Base-by-base conservation (phyloP, 768 basidiomycete species). In the Rhodosporidiobolus odoratus region DNA sequence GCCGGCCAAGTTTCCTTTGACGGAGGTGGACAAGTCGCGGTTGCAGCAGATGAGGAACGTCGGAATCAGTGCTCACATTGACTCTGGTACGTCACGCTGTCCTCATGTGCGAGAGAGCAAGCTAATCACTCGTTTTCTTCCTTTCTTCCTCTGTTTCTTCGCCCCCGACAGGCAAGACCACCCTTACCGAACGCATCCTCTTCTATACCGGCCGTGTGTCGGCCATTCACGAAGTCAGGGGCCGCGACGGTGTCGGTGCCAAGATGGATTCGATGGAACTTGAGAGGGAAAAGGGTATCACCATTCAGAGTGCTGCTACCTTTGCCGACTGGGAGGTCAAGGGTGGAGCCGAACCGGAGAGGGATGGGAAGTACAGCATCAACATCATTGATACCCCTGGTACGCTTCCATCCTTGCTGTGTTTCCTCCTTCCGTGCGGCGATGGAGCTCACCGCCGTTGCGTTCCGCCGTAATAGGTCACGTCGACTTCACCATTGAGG, bases 211-310 rank as follows among this genome's bases (percentile, higher is more conserved):
- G 96, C 32, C 87, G 92, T 35, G 94, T 98, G 79, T 83, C 88
- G 53, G 92, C 92, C 58, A 98, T 99, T 77, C 96, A 99, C 79
- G 96, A 99, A 90, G 91, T 95, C 70, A 85, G 96, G 69, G 96
- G 96, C 53, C 85, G 90, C 63, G 96, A 99, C 79, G 87, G 88
- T 37, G 93, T 98, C 27, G 96, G 96, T 62, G 96, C 96, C 13
- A 99, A 99, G 83, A 99, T 99, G 96, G 96, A 99, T 80, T 91
- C 89, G 75, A 99, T 99, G 96, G 96, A 99, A 72, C 83, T 99
- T 7, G 96, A 99, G 80, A 84, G 95, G 57, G 96, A 98, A 81
- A 98, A 99, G 82, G 96, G 96, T 47, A 99, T 99, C 76, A 99
- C 96, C 41, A 99, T 99, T 72, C 96, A 99, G 81, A 93, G 91